Percentiles rank a stretch among this genome's conserved stretches.
These are phyloP conservation scores for Candida xiaguanensis DNA, from an alignment of 805 yeast species.

Conservation along the genomic window DNA sequence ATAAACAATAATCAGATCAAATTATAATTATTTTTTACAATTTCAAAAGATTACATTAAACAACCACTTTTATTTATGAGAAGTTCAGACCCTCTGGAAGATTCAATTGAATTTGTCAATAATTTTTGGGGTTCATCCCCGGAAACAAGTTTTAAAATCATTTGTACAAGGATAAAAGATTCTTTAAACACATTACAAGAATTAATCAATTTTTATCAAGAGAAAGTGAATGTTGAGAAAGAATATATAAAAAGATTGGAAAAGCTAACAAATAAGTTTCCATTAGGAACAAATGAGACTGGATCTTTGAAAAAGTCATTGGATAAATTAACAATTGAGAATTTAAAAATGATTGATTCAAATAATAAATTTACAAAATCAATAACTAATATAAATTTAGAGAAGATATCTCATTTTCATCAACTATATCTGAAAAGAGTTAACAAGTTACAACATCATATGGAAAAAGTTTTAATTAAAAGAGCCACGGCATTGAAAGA, in stretches of 20 bases:
- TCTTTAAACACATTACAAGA: conserved; percentile 51
- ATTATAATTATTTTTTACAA: neutral
- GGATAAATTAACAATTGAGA: conserved; percentile 56
- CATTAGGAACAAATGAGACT: conserved; percentile 53
- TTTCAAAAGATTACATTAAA: neutral
- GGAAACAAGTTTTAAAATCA: conserved; percentile 57
- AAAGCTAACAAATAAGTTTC: conserved; percentile 43
- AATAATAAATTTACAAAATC: conserved; percentile 53
- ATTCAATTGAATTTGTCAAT: conserved; percentile 17
- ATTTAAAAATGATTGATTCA: conserved; percentile 53
- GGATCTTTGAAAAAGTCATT: conserved; percentile 60
- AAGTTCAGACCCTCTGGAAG: conserved; percentile 2
- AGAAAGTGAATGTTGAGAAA: conserved; percentile 59
- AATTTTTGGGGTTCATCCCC: conserved; percentile 55
- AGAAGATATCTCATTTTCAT: conserved; percentile 52
- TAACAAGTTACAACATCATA: conserved; percentile 53
- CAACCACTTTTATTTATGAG: conserved; percentile 4
- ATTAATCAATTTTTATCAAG: conserved; percentile 31
- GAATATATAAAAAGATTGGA: conserved; percentile 61
- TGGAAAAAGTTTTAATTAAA: conserved; percentile 51
- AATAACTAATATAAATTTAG: conserved; percentile 43
- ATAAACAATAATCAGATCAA: neutral
- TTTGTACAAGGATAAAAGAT: conserved; percentile 55
- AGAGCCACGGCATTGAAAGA: conserved; percentile 35
- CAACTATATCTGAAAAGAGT: conserved; percentile 49